A percentile compares a stretch with the other conserved stretches of the same genome.
Conservation (phyloP, 2,329 filamentous ascomycete species). For the Colletotrichum graminicola region DNA sequence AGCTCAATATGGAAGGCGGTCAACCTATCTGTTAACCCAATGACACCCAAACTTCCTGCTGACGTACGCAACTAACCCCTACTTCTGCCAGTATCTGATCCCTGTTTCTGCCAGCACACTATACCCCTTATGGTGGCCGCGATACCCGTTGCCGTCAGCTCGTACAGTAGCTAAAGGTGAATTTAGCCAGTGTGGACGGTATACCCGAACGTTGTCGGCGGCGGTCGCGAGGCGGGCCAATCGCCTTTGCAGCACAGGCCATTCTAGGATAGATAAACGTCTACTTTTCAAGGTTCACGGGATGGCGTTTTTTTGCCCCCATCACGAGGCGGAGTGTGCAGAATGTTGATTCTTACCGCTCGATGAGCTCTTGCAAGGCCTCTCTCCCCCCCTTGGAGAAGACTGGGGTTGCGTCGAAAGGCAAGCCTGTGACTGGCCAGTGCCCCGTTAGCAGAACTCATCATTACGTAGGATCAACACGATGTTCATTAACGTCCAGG, state of each 20-base stretch:
- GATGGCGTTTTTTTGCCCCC: not conserved
- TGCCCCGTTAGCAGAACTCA: not conserved
- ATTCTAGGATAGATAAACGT: slow-evolving; percentile 14
- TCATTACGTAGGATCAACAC: slow-evolving; percentile 3
- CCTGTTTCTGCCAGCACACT: too few species aligned
- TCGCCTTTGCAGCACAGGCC: slow-evolving; percentile 4
- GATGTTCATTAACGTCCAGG: not conserved
- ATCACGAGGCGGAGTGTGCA: not conserved
- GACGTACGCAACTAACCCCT: too few species aligned
- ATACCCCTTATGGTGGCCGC: too few species aligned
- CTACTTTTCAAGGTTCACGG: not conserved
- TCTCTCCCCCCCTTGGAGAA: not conserved
- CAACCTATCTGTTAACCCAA: too few species aligned
- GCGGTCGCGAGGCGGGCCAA: slow-evolving; percentile 2
- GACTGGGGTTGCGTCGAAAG: not conserved
- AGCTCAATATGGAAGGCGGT: too few species aligned
- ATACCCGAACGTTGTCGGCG: not conserved
- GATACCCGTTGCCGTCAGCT: too few species aligned
- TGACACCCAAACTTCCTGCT: too few species aligned
- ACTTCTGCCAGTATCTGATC: too few species aligned
- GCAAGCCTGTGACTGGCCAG: not conserved
- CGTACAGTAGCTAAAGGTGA: too few species aligned
- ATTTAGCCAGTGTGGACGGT: too few species aligned
- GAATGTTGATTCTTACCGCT: not conserved
- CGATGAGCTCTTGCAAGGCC: not conserved